Conservation (phyloP, 306 rosid genomes). For the Gastrolobium villosum region DNA sequence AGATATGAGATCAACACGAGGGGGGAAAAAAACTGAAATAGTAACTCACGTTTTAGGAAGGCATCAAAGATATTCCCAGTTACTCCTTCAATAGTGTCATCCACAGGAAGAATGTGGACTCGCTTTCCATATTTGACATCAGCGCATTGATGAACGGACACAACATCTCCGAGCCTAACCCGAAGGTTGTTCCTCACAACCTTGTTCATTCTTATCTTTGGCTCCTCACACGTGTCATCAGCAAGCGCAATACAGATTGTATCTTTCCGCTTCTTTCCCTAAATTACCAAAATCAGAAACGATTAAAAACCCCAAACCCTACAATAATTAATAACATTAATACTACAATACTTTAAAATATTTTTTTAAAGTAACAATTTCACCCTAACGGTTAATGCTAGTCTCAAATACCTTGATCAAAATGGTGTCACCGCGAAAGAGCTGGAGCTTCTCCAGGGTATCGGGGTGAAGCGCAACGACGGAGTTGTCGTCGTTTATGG, state of each 20-base stretch:
- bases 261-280: slow-evolving; percentile 96
- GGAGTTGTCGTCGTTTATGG: too few relatives aligned
- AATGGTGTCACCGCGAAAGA: too few relatives aligned
- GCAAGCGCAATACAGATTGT: slow-evolving; percentile 94
- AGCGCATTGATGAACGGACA: slow-evolving; percentile 91
- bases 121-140: slow-evolving; percentile 96
- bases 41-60: slow-evolving; percentile 84
- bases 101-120: slow-evolving; percentile 92
- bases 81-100: slow-evolving; percentile 94
- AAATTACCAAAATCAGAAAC: slow-evolving; percentile 25
- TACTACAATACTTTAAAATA: too few relatives aligned
- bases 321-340: too few relatives aligned
- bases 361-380: too few relatives aligned
- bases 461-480: too few relatives aligned
- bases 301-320: too few relatives aligned
- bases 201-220: slow-evolving; percentile 95
- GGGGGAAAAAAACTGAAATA: not conserved
- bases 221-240: slow-evolving; percentile 89
- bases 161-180: slow-evolving; percentile 97
- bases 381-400: too few relatives aligned
- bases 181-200: slow-evolving; percentile 90
- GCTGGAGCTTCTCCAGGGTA: too few relatives aligned
- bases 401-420: too few relatives aligned
- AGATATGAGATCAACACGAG: not conserved
- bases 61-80: slow-evolving; percentile 92